A percentile compares a stretch with the other conserved stretches of the same genome.
Conservation (phyloP, 495 filamentous ascomycete species). For the Aspergillus kassunensis region DNA sequence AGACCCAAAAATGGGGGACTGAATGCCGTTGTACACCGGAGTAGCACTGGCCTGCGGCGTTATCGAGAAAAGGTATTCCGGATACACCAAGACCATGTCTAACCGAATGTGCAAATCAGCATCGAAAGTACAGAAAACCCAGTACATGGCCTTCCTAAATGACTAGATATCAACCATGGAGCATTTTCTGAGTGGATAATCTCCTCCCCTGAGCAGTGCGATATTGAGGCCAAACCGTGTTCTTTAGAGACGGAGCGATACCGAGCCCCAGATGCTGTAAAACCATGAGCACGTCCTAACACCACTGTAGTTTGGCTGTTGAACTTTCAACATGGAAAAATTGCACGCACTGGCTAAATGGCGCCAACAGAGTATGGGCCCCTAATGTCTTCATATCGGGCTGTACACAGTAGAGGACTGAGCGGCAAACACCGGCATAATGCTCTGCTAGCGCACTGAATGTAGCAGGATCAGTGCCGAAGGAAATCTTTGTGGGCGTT, state of each 20-base stretch:
- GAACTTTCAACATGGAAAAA: constrained; percentile 18
- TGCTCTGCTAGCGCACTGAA: constrained; percentile 16
- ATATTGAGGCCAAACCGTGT: constrained; percentile 25
- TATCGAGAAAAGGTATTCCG: no score
- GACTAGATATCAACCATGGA: not conserved
- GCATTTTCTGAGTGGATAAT: not conserved
- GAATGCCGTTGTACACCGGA: no score
- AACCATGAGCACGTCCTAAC: constrained; percentile 16
- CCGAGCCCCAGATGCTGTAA: constrained; percentile 18
- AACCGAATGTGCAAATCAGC: not conserved
- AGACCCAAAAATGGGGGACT: no score
- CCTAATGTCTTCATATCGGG: constrained; percentile 23
- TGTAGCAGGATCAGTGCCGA: not conserved
- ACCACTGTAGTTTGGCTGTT: constrained; percentile 21
- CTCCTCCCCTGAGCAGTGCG: constrained; percentile 12
- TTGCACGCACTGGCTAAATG: constrained; percentile 21
- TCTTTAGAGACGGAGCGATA: constrained; percentile 20
- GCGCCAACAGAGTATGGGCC: constrained; percentile 17
- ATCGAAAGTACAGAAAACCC: no score
- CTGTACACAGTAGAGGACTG: constrained; percentile 18
- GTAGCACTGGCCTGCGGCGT: no score
- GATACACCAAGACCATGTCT: no score
- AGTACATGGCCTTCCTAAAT: constrained; percentile 3
- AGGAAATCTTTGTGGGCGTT: not conserved
- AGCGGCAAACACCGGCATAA: constrained; percentile 21